Conservation (phyloP, 768 basidiomycete species). For the Boletus speciosus region DNA sequence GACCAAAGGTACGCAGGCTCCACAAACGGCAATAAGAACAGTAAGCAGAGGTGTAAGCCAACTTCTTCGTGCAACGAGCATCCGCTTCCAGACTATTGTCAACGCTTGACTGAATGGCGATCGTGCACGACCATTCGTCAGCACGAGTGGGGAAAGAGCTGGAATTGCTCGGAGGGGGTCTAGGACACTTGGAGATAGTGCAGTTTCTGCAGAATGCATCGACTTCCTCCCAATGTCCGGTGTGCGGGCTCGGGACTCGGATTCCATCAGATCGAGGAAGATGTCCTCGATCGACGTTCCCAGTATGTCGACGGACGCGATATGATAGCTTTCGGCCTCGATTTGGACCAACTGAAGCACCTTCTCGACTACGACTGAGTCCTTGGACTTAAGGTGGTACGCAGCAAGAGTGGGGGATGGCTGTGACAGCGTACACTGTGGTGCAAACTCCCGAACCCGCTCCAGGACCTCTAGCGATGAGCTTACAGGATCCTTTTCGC, state of each 20-base stretch:
- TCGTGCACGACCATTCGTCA: constrained; percentile 48
- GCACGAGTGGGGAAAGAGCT: constrained; percentile 12
- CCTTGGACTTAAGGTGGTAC: constrained; percentile 62
- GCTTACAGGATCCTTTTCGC: constrained; percentile 17
- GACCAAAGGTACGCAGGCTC: constrained; percentile 62
- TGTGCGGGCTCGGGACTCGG: constrained; percentile 16
- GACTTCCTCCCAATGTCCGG: constrained; percentile 29
- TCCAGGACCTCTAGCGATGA: constrained; percentile 35
- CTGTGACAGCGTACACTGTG: constrained; percentile 41
- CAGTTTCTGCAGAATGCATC: constrained; percentile 6
- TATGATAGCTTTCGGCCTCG: constrained; percentile 34
- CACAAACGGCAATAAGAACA: constrained; percentile 54
- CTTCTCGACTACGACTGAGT: constrained; percentile 48
- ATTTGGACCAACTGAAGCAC: constrained; percentile 55
- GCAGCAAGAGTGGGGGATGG: constrained; percentile 42
- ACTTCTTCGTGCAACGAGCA: constrained; percentile 57
- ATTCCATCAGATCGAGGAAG: constrained; percentile 68
- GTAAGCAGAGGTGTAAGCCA: constrained; percentile 64
- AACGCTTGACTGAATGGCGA: constrained; percentile 62
- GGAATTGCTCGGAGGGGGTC: neutral
- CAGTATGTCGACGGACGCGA: constrained; percentile 61
- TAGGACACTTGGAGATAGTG: neutral
- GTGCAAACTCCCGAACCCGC: constrained; percentile 43
- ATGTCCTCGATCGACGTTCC: constrained; percentile 81
- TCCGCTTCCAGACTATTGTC: constrained; percentile 72